Percentiles rank a stretch among this genome's conserved stretches.
Conservation (phyloP, 1,284 basidiomycete genomes). For the Boletus hoseneyae region DNA sequence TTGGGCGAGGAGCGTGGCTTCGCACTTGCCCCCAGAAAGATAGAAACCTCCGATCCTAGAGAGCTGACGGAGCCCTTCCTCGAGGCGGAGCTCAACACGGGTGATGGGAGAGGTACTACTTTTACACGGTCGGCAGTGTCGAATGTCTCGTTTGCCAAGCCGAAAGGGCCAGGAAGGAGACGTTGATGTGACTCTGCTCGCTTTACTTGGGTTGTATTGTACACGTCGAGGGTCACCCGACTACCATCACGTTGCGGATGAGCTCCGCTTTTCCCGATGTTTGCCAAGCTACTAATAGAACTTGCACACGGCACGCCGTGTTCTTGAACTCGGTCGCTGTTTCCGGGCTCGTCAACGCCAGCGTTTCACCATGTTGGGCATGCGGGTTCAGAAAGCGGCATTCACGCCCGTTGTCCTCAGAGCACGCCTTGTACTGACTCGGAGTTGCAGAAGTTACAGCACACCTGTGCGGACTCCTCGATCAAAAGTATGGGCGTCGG, state of each 20-base stretch:
- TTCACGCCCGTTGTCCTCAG: constrained; percentile 15
- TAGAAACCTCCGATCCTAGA: constrained; percentile 79
- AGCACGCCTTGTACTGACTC: constrained; percentile 13
- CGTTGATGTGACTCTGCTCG: constrained; percentile 23
- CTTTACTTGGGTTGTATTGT: background rate
- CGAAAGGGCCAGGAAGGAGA: constrained; percentile 53
- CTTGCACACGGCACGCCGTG: background rate
- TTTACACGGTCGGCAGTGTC: constrained; percentile 7
- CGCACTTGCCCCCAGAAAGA: constrained; percentile 51
- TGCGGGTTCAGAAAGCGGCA: constrained; percentile 15
- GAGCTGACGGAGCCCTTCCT: constrained; percentile 70
- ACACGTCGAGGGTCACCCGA: constrained; percentile 4
- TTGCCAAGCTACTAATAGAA: background rate
- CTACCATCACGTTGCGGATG: background rate
- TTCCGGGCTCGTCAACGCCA: background rate
- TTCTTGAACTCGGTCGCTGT: background rate
- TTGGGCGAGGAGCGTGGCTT: constrained; percentile 42
- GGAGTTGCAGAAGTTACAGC: constrained; percentile 25
- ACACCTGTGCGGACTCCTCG: constrained; percentile 32
- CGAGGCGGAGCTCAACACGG: constrained; percentile 50
- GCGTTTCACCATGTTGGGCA: constrained; percentile 19
- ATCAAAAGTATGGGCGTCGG: constrained; percentile 78
- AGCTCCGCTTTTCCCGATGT: background rate
- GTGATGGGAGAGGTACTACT: constrained; percentile 10
- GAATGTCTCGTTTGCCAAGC: constrained; percentile 61